Percentiles rank a stretch among this genome's conserved stretches.
phyloP scores from a whole-genome alignment of 257 asterid genomes.

The Primulina tabacum region DNA sequence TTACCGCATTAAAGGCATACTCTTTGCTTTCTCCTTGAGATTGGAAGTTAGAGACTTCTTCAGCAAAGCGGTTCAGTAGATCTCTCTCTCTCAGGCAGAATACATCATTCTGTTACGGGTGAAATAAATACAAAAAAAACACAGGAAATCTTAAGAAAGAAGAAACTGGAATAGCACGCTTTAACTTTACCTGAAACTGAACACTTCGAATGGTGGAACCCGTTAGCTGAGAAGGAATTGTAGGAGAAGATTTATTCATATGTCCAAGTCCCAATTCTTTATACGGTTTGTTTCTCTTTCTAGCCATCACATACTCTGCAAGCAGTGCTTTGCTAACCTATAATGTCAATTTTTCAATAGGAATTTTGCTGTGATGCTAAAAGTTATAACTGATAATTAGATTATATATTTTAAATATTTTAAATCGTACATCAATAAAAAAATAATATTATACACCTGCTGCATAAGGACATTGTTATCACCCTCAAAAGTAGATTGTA shows the following conservation, averaged over 20 bases:
- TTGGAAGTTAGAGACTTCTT: conserved; percentile 60
- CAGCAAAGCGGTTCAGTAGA: conserved; percentile 70
- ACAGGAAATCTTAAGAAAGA: not conserved
- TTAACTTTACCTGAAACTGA: conserved; percentile 65
- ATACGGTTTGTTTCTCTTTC: conserved; percentile 63
- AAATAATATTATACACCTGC: conserved; percentile 47
- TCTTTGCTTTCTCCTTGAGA: conserved; percentile 83
- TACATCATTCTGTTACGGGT: conserved; percentile 54
- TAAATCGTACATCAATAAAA: not conserved
- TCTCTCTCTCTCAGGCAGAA: conserved; percentile 90
- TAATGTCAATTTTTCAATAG: conserved; percentile 14
- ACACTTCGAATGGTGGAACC: conserved; percentile 41
- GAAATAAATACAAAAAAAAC: not conserved
- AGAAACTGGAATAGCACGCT: conserved; percentile 5
- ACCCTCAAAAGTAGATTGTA: conserved; percentile 96
- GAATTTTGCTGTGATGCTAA: not conserved
- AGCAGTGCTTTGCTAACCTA: conserved; percentile 94
- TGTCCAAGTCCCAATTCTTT: conserved; percentile 90
- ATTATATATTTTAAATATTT: no score
- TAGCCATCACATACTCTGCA: conserved; percentile 60
- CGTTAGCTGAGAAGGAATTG: conserved; percentile 57
- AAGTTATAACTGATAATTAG: not conserved
- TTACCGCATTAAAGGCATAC: conserved; percentile 58
- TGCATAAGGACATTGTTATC: conserved; percentile 98
- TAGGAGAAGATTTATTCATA: conserved; percentile 71